Evolutionary conservation across 2,329 filamentous ascomycete species (phyloP).

Genomic region (Myriosclerotinia curreyana): DNA sequence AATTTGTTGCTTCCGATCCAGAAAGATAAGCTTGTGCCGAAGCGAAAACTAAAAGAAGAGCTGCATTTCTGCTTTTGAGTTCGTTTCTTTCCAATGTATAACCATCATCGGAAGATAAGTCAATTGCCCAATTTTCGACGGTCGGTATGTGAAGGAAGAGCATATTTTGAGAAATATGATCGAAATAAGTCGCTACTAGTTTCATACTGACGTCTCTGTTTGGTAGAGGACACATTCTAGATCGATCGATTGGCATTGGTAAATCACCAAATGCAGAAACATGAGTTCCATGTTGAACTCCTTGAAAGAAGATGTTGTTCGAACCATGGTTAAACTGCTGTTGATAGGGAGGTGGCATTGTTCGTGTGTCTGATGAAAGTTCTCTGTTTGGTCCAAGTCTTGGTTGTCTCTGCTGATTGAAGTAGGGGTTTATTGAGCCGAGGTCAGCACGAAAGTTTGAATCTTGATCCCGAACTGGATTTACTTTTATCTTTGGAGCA

Average conservation of each 20-base stretch:
- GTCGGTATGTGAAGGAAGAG: conserved; percentile 55
- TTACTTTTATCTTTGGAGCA: background rate
- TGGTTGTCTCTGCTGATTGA: background rate
- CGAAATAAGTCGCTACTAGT: conserved; percentile 53
- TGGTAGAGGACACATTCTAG: conserved; percentile 43
- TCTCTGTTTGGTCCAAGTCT: background rate
- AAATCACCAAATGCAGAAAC: conserved; percentile 36
- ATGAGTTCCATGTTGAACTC: conserved; percentile 35
- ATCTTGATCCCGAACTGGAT: background rate
- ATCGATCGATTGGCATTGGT: conserved; percentile 45
- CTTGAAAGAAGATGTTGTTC: background rate
- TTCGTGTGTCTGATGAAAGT: background rate
- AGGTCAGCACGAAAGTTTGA: background rate
- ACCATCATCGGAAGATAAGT: conserved; percentile 46
- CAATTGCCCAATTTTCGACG: conserved; percentile 49
- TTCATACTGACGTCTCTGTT: conserved; percentile 20
- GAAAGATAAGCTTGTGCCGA: conserved; percentile 44
- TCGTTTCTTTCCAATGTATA: conserved; percentile 42
- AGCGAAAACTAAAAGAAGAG: conserved; percentile 51
- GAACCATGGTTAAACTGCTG: background rate
- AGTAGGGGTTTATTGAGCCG: background rate
- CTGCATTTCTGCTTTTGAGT: conserved; percentile 40
- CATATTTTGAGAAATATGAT: conserved; percentile 58
- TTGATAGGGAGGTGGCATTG: background rate
- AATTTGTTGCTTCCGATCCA: background rate